phyloP scores from a whole-genome alignment of 2,329 filamentous ascomycete genomes.

The Botrytis sinoallii region DNA sequence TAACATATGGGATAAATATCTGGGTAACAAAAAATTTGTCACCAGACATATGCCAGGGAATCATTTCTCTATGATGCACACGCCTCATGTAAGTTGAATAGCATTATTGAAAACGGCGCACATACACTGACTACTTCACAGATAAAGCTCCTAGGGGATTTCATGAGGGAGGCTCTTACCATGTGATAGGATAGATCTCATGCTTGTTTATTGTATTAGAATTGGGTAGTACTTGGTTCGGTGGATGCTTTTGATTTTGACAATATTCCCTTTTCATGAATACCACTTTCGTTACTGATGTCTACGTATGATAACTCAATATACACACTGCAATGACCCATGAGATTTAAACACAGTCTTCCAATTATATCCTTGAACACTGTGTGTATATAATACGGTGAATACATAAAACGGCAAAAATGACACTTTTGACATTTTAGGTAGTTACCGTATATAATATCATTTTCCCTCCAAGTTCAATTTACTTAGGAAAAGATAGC shows the following conservation, averaged over 20 bases:
- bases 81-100: constrained; percentile 38
- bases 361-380: not conserved
- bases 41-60: constrained; percentile 39
- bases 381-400: not conserved
- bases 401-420: not conserved
- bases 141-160: constrained; percentile 16
- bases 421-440: not conserved
- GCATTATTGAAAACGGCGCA: no score
- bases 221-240: not conserved
- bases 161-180: constrained; percentile 15
- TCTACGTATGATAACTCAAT: not conserved
- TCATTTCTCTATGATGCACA: constrained; percentile 32
- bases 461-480: not conserved
- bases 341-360: not conserved
- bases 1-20: constrained; percentile 19
- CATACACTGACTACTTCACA: not conserved
- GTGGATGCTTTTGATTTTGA: not conserved
- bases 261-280: not conserved
- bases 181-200: constrained; percentile 6
- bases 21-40: constrained; percentile 40
- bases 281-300: not conserved
- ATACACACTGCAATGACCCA: not conserved
- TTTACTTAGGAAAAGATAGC: no score
- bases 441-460: not conserved
- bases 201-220: not conserved